These are phyloP conservation scores for Neofusicoccum kwambonambiense DNA, from an alignment of 2,329 filamentous ascomycete genomes.

Conservation along the genomic window DNA sequence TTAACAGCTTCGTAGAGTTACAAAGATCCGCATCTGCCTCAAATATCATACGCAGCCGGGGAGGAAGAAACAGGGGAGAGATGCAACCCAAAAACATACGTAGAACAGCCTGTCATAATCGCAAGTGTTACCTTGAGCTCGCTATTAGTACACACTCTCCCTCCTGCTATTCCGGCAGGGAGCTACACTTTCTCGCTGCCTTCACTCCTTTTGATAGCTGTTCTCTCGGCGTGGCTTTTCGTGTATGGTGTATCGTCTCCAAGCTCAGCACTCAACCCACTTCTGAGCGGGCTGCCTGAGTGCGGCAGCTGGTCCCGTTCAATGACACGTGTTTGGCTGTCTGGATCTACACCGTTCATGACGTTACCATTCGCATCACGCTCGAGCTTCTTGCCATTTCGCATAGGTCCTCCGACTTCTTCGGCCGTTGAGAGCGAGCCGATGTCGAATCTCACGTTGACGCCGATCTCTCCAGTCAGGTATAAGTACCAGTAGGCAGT, in stretches of 20 bases:
- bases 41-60: too few species aligned
- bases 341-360: constrained; percentile 9
- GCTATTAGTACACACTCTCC: too few species aligned
- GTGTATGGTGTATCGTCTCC: constrained; percentile 22
- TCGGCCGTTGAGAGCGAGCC: constrained; percentile 23
- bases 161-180: too few species aligned
- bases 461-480: constrained; percentile 25
- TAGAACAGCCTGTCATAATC: too few species aligned
- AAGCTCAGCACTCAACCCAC: constrained; percentile 23
- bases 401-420: constrained; percentile 26
- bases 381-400: constrained; percentile 1
- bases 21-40: too few species aligned
- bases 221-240: constrained; percentile 22
- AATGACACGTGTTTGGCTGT: constrained; percentile 19
- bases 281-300: constrained; percentile 18
- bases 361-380: background rate
- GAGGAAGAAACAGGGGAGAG: too few species aligned
- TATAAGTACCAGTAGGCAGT: constrained; percentile 50
- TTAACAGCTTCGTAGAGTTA: too few species aligned
- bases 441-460: constrained; percentile 24
- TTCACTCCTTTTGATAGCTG: too few species aligned
- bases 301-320: background rate
- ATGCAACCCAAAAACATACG: too few species aligned
- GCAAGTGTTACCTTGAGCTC: too few species aligned
- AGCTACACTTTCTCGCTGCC: too few species aligned